Evolutionary conservation across 352 stramenopile genomes (phyloP), one percentile per base, ranked within the genome.

Genomic region (Phytophthora boehmeriae): DNA sequence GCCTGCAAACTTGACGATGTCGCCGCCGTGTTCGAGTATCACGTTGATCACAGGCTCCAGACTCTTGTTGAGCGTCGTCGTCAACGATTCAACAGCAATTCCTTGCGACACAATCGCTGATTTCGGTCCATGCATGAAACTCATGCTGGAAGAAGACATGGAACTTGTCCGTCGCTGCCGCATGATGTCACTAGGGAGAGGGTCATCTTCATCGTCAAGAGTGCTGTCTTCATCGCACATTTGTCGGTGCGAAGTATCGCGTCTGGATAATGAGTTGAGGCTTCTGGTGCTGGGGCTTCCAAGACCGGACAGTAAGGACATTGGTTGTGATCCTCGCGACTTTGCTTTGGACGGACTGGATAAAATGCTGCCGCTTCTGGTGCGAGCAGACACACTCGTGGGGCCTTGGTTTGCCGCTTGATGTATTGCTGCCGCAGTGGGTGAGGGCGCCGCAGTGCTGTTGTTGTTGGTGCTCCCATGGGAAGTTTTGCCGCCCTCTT

Each of bases 1-100:
- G 19, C 85, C 85, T 28, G 83, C 85, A 59, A 93, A 93, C 48
- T 93, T 93, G 61, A 93, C 90, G 50, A 93, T 93, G 49, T 93
- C 85, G 6, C 82, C 85, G 5, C 77, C 76, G 50, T 90, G 80
- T 47, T 86, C 75, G 5, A 87, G 54, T 38, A 93, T 92, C 8
- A 92, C 80, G 32, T 91, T 70, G 32, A 93, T 93, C 1, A 93
- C 85, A 0, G 80, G 81, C 20, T 90, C 85, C 0, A 93, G 75
- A 22, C 77, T 93, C 43, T 91, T 87, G 74, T 93, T 93, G 28
- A 93, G 69, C 17, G 73, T 79, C n/a, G 71, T 90, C 0, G 83
- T 91, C 17, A 93, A 66, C 0, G 78, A 88, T 42, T 93, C 83
- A 5, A 93, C 81, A 0, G 83, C 83, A 25, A 83, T 86, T 1